Percentiles rank a stretch among this genome's conserved stretches.
Evolutionary conservation across 805 yeast species (phyloP).

Genomic region (Teunomyces atbi): DNA sequence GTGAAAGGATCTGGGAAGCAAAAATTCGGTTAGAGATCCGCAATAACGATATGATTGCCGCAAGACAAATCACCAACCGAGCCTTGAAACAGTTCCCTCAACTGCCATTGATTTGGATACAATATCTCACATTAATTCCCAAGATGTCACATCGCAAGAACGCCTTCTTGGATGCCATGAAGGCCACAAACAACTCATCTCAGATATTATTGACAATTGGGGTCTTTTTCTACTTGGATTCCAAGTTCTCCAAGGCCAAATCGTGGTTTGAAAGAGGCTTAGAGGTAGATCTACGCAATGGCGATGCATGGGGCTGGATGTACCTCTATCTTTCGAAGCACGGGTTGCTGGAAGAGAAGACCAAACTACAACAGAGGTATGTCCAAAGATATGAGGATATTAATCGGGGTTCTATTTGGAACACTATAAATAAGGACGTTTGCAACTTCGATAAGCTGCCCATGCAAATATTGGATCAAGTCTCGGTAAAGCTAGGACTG

Average conservation of each 20-base stretch:
- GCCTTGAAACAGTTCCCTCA: constrained; percentile 60
- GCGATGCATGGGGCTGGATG: constrained; percentile 76
- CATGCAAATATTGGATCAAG: constrained; percentile 36
- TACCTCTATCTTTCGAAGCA: constrained; percentile 44
- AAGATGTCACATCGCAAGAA: constrained; percentile 54
- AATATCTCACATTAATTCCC: constrained; percentile 47
- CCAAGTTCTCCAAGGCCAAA: constrained; percentile 59
- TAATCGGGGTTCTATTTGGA: constrained; percentile 63
- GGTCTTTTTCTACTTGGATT: constrained; percentile 60
- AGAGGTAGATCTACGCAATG: constrained; percentile 53
- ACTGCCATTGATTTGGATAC: constrained; percentile 66
- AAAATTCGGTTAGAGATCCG: constrained; percentile 57
- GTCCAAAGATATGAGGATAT: constrained; percentile 40
- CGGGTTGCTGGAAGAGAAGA: constrained; percentile 37
- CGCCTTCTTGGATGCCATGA: constrained; percentile 68
- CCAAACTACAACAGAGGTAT: constrained; percentile 35
- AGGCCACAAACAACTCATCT: constrained; percentile 59
- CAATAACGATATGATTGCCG: constrained; percentile 49
- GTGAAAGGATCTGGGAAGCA: constrained; percentile 56
- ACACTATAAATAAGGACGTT: constrained; percentile 46
- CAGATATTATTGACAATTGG: constrained; percentile 65
- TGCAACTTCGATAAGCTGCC: constrained; percentile 42
- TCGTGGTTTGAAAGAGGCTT: constrained; percentile 76
- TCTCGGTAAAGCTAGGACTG: background rate
- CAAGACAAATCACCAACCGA: constrained; percentile 51